Conservation (phyloP, 352 stramenopile genomes). For the Phytopythium chamaehyphon region DNA sequence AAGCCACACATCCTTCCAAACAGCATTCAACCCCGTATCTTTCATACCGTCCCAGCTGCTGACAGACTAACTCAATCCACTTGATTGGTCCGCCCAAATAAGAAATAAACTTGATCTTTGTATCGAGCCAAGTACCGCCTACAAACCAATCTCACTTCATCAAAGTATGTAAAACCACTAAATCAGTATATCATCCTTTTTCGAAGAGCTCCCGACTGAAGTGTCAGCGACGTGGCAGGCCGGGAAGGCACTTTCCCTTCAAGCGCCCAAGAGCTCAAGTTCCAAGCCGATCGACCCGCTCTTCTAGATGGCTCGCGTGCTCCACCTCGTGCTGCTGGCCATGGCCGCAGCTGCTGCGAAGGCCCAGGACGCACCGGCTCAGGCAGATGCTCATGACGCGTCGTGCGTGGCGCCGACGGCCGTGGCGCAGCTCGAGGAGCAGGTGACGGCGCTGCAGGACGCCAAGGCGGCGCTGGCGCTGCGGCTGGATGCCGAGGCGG, state of each 20-base stretch:
- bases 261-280: not conserved
- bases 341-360: conserved; percentile 28
- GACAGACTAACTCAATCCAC: not conserved
- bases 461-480: conserved; percentile 34
- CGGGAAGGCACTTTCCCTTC: conserved; percentile 8
- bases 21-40: conserved; percentile 1
- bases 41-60: not conserved
- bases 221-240: not conserved
- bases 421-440: conserved; percentile 36
- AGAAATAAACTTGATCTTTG: conserved; percentile 4
- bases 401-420: conserved; percentile 30
- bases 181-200: too few species aligned
- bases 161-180: too few species aligned
- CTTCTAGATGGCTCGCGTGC: conserved; percentile 40
- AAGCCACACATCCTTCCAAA: not conserved
- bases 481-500: conserved; percentile 30
- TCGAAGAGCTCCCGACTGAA: too few species aligned
- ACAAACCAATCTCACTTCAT: too few species aligned
- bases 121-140: conserved; percentile 1
- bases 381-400: not conserved
- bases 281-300: too few species aligned
- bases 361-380: conserved; percentile 13
- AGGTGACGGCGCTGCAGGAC: conserved; percentile 38
- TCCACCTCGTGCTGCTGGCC: conserved; percentile 31
- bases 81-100: not conserved